Evolutionary conservation across 495 filamentous ascomycete species (phyloP).

Genomic region (Podospora sp.): DNA sequence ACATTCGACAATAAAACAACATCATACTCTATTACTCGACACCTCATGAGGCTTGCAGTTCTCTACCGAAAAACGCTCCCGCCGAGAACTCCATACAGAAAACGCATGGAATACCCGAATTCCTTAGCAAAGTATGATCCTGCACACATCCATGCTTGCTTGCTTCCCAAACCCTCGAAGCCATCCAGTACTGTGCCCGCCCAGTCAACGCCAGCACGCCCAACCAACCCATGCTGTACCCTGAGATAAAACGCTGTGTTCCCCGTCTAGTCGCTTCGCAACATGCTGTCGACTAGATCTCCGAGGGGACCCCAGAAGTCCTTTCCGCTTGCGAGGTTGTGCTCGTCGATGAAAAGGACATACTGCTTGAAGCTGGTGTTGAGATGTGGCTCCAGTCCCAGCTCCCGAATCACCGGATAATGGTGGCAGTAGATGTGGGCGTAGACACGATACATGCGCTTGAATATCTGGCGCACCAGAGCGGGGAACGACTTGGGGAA

Average conservation of each 20-base stretch:
- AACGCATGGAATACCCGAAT: conserved; percentile 21
- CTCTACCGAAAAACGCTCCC: conserved; percentile 7
- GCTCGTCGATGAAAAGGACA: conserved; percentile 94
- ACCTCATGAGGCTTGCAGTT: neutral
- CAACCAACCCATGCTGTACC: conserved; percentile 11
- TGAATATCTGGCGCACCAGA: conserved; percentile 91
- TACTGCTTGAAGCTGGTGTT: conserved; percentile 99
- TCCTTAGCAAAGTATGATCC: conserved; percentile 18
- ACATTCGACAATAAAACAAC: neutral
- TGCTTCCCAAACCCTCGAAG: conserved; percentile 16
- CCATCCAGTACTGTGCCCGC: conserved; percentile 1
- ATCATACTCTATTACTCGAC: neutral
- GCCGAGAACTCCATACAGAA: conserved; percentile 6
- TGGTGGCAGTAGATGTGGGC: conserved; percentile 99
- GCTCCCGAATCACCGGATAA: conserved; percentile 92
- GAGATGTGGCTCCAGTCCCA: conserved; percentile 94
- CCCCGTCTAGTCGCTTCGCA: conserved; percentile 74
- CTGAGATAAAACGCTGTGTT: neutral
- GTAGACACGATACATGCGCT: conserved; percentile 97
- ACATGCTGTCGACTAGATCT: conserved; percentile 95
- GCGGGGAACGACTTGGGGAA: conserved; percentile 92
- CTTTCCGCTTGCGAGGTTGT: conserved; percentile 83
- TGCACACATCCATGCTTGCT: conserved; percentile 21
- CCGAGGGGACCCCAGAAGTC: conserved; percentile 98
- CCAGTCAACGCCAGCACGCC: conserved; percentile 20